Percentiles rank a stretch among this genome's conserved stretches.
Evolutionary conservation across 352 stramenopile species (phyloP).

Genomic region (Globisporangium rhizosaccharum): DNA sequence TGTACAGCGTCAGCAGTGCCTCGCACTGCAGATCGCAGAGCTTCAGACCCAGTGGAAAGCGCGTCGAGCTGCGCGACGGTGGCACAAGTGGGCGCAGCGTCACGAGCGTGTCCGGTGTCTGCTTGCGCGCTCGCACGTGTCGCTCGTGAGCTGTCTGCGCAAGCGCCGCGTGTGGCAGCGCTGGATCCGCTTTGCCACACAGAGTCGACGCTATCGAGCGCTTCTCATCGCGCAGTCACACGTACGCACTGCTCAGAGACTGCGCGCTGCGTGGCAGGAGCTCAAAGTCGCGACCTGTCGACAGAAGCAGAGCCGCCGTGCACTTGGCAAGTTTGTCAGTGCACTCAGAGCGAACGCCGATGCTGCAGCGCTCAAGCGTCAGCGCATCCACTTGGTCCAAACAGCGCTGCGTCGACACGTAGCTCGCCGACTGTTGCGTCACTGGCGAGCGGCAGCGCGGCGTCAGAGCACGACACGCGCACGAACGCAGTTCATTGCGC

Average conservation of each 20-base stretch:
- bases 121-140: not conserved
- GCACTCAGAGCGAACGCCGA: not conserved
- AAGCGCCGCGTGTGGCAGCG: constrained; percentile 23
- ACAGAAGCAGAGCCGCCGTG: not conserved
- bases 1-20: constrained; percentile 4
- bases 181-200: constrained; percentile 17
- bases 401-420: not conserved
- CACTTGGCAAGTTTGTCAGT: not conserved
- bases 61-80: not conserved
- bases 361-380: not conserved
- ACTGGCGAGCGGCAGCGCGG: not conserved
- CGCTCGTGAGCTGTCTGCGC: constrained; percentile 21
- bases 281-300: constrained; percentile 5
- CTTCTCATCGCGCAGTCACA: not conserved
- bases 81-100: constrained; percentile 2
- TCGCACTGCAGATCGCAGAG: constrained; percentile 4
- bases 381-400: not conserved
- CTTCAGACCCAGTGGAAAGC: constrained; percentile 7
- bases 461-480: not conserved
- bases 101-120: not conserved
- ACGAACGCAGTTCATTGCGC: not conserved
- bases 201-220: not conserved
- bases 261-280: constrained; percentile 3
- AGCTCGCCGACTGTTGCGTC: not conserved
- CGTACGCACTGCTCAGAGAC: not conserved